phyloP scores from a whole-genome alignment of 2,329 filamentous ascomycete genomes.

The Fusarium euwallaceae region DNA sequence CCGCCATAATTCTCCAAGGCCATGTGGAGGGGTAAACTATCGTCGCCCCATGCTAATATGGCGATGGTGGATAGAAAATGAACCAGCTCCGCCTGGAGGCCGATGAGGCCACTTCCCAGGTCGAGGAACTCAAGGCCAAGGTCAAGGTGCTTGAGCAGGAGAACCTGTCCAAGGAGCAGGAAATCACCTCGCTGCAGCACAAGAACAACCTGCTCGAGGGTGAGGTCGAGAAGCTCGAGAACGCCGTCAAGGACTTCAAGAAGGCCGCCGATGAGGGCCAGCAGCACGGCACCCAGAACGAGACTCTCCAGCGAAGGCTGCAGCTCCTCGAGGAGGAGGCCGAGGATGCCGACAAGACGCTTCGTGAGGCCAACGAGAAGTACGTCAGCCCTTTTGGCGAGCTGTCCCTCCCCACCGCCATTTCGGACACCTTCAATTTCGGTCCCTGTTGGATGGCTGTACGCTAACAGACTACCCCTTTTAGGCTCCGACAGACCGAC shows the following conservation, averaged over 20 bases:
- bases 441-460: slow-evolving; percentile 2
- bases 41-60: slow-evolving; percentile 44
- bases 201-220: slow-evolving; percentile 91
- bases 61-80: slow-evolving; percentile 78
- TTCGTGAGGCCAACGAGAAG: slow-evolving; percentile 99
- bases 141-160: slow-evolving; percentile 95
- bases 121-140: slow-evolving; percentile 88
- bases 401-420: slow-evolving; percentile 38
- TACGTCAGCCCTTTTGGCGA: slow-evolving; percentile 64
- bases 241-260: slow-evolving; percentile 87
- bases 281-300: slow-evolving; percentile 89
- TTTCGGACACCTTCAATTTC: slow-evolving; percentile 29
- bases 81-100: slow-evolving; percentile 93
- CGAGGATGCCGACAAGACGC: slow-evolving; percentile 94
- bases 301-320: slow-evolving; percentile 90
- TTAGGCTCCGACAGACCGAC: slow-evolving; percentile 96
- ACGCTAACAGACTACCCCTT: slow-evolving; percentile 32
- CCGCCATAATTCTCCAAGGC: slow-evolving; percentile 48
- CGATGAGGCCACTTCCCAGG: slow-evolving; percentile 84
- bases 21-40: slow-evolving; percentile 49
- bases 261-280: slow-evolving; percentile 84
- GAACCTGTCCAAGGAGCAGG: slow-evolving; percentile 96
- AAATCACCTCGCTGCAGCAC: slow-evolving; percentile 96
- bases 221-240: slow-evolving; percentile 94
- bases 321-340: slow-evolving; percentile 98